Base-by-base conservation (phyloP, 192 early-diverging fungal genomes). In the Backusella tuberculispora region DNA sequence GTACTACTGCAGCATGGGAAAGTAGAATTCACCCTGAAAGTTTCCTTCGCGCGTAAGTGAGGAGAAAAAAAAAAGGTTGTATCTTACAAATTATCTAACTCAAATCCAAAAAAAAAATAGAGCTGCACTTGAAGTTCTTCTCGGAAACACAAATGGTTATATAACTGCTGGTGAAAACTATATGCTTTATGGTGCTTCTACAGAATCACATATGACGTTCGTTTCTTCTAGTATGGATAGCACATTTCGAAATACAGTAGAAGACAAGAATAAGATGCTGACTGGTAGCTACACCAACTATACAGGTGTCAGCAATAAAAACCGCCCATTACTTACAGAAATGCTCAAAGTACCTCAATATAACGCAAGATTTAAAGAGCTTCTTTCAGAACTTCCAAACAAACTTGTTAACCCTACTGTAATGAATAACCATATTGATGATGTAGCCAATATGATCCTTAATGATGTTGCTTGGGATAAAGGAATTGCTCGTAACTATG, bases 271-370 rank as follows among this genome's bases (percentile, higher is more conserved):
- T 19, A 67, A 67, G 7, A 67, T 40, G n/a, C 19, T 41, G 5
- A 5, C 41, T 13, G 37, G 41, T 5, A 67, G 10, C 7, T 12
- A 41, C 21, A 21, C 41, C 9, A n/a, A 67, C n/a, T 21, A 43
- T 21, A 40, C 37, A 21, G 38, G 38, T 41, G 12, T 21, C 4
- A 21, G 10, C 19, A 24, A 43, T 6, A 9, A 21, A 12, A 17
- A 14, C 10, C 41, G 38, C 5, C 40, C 66, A 41, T 19, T 67
- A 40, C 41, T 43, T 67, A 19, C 17, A 42, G 41, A 67, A 13
- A 67, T 67, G 4, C 10, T 67, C 9, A 67, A 67, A 67, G 66
- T 43, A 67, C 66, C 66, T 43, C 17, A 42, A 40, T 67, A 42
- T 67, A 67, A 41, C 10, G n/a, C 15, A 38, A 17, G 37, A 67